These are phyloP conservation scores for Clavispora vitiphila DNA, from an alignment of 805 yeast genomes.

Conservation along the genomic window DNA sequence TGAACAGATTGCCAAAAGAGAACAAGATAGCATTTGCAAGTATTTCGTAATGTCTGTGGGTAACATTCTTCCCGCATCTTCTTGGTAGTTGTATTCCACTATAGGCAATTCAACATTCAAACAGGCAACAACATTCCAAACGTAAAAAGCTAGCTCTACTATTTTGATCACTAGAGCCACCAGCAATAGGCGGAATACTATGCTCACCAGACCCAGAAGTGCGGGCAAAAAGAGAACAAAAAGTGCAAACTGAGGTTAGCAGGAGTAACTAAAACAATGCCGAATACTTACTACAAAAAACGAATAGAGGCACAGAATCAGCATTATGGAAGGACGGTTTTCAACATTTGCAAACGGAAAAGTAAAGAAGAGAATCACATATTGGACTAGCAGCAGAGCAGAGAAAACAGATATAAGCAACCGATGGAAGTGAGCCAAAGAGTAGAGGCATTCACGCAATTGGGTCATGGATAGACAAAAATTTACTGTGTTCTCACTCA, in stretches of 20 bases:
- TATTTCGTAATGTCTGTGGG: slow-evolving; percentile 23
- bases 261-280: background rate
- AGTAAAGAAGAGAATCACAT: slow-evolving; percentile 23
- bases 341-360: slow-evolving; percentile 33
- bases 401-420: background rate
- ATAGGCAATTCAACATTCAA: slow-evolving; percentile 8
- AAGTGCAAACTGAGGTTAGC: background rate
- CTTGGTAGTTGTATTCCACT: background rate
- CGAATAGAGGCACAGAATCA: slow-evolving; percentile 14
- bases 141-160: slow-evolving; percentile 15
- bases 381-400: slow-evolving; percentile 21
- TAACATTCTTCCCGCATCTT: slow-evolving; percentile 2
- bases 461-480: too few species aligned
- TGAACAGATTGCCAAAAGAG: slow-evolving; percentile 9
- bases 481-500: too few species aligned
- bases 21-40: slow-evolving; percentile 17
- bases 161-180: slow-evolving; percentile 17
- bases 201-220: background rate
- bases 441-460: background rate
- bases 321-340: slow-evolving; percentile 24
- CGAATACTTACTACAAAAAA: slow-evolving; percentile 11
- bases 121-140: slow-evolving; percentile 16
- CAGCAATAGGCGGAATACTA: slow-evolving; percentile 10
- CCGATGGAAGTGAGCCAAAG: background rate
- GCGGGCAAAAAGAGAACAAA: background rate